phyloP scores from a whole-genome alignment of 176 grass and related monocot species.

The Eleusine coracana region DNA sequence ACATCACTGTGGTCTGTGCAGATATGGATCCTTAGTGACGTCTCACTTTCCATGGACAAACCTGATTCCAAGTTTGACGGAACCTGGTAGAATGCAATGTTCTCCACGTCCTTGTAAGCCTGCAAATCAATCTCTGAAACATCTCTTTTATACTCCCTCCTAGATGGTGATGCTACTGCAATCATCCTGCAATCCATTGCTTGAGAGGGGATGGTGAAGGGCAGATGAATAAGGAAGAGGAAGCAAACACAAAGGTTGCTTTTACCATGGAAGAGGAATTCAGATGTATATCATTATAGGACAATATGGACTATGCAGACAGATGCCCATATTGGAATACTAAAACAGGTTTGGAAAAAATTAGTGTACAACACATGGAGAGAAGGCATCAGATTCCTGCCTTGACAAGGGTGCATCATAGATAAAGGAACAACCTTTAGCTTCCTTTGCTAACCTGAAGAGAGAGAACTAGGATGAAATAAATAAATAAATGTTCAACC shows the following conservation, averaged over 20 bases:
- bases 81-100: conserved; percentile 47
- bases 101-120: conserved; percentile 39
- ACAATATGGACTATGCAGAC: conserved; percentile 12
- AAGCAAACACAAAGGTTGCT: conserved; percentile 21
- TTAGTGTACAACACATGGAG: conserved; percentile 18
- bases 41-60: conserved; percentile 61
- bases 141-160: conserved; percentile 18
- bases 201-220: conserved; percentile 12
- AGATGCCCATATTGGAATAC: conserved; percentile 20
- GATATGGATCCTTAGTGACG: conserved; percentile 67
- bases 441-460: conserved; percentile 43
- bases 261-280: conserved; percentile 30
- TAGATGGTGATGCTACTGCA: conserved; percentile 11
- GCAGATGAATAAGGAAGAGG: conserved; percentile 26
- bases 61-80: conserved; percentile 36
- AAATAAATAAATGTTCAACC: conserved; percentile 7
- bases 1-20: conserved; percentile 38
- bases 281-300: conserved; percentile 18
- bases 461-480: neutral
- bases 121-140: conserved; percentile 42
- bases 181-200: conserved; percentile 32
- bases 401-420: conserved; percentile 55
- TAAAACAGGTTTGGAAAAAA: conserved; percentile 29
- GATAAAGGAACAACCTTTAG: conserved; percentile 43
- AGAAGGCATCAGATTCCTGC: conserved; percentile 49